Base-by-base conservation (phyloP, 2,329 filamentous ascomycete species). In the Xylariales sp. region DNA sequence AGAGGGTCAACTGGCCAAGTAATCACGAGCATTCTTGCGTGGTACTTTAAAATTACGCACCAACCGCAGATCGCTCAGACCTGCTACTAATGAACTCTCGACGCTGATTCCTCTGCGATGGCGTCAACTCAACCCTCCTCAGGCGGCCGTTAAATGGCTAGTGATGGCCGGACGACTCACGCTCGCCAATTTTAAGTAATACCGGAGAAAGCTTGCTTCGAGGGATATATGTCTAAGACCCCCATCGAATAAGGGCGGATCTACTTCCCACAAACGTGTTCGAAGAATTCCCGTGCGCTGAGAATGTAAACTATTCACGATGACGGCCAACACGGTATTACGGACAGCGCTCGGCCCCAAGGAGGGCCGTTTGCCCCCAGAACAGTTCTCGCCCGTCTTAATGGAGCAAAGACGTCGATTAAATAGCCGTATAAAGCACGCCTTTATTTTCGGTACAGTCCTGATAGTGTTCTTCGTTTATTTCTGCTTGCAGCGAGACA, bases 301-400 rank as follows among this genome's bases (percentile, higher is more conserved):
- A 49, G 53, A 49, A 61, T 34, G 39, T 63, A 58, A 57, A 60
- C 34, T 12, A 14, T 67, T 43, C 48, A 48, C 53, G 23, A 61
- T 64, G 56, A 43, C 48, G 46, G 41, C 60, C 48, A 52, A 56
- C 43, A 52, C 57, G 30, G 46, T 67, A 30, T 18, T 53, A 41
- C 65, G 62, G 55, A 32, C 52, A n/a, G 18, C 62, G 7, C 52
- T 64, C 23, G 71, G 69, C 16, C 67, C 71, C 10, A 72, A 71
- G 36, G 71, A 71, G 56, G 71, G 71, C 41, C 69, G 69, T 43
- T n/a, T 66, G 14, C 65, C 61, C 12, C 68, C 69, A 7, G 67
- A 65, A 23, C 41, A 68, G 10, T 53, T 71, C 23, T 66, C 65
- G 30, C 57, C 69, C 6, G 18, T 23, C 8, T 48, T 49, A 5